A percentile compares a stretch with the other conserved stretches of the same genome.
These are phyloP conservation scores for Triglochin maritima DNA, from an alignment of 106 monocot species.

Conservation along the genomic window DNA sequence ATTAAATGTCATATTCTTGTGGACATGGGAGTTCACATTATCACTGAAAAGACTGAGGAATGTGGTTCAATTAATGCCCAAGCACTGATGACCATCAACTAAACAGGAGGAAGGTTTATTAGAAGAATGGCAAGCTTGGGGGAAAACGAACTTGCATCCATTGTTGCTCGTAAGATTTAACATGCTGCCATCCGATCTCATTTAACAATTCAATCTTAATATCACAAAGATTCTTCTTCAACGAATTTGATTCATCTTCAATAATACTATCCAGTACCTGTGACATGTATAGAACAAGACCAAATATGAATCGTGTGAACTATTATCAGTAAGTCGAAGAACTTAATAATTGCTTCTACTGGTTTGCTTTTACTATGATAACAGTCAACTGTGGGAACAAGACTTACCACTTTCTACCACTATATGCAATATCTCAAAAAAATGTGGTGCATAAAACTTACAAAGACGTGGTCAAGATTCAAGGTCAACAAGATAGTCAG, in stretches of 20 bases:
- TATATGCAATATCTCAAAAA: too few species aligned
- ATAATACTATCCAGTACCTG: conserved; percentile 63
- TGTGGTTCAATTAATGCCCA: background rate
- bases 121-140: conserved; percentile 36
- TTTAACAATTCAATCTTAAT: conserved; percentile 69
- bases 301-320: too few species aligned
- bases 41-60: background rate
- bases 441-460: too few species aligned
- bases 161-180: conserved; percentile 54
- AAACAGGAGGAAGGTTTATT: background rate
- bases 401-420: too few species aligned
- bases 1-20: background rate
- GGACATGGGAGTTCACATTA: background rate
- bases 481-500: too few species aligned
- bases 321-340: background rate
- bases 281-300: conserved; percentile 1
- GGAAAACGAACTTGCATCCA: conserved; percentile 97
- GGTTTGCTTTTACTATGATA: background rate
- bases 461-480: too few species aligned
- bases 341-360: background rate
- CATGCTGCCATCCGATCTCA: conserved; percentile 76
- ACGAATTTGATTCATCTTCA: conserved; percentile 54
- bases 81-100: background rate
- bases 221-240: conserved; percentile 76
- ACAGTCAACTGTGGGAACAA: too few species aligned